phyloP scores from a whole-genome alignment of 768 basidiomycete genomes.

The Naganishia kalamii region DNA sequence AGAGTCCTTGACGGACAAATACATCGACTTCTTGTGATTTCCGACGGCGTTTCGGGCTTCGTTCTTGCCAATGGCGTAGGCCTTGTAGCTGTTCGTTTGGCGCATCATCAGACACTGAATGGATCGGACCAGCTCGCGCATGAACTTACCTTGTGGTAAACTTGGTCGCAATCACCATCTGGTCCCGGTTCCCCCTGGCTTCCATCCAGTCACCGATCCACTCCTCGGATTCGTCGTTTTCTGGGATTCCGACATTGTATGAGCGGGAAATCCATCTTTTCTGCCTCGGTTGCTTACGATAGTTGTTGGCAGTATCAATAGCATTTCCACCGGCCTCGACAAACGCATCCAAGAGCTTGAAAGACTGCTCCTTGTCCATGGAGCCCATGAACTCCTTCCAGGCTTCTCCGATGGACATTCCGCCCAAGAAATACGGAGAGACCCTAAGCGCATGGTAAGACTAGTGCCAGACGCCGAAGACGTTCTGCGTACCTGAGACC shows the following conservation, averaged over 20 bases:
- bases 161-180: slow-evolving; percentile 53
- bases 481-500: neutral
- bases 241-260: neutral
- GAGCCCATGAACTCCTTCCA: slow-evolving; percentile 43
- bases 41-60: slow-evolving; percentile 48
- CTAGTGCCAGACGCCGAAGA: neutral
- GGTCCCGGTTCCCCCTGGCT: slow-evolving; percentile 49
- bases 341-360: slow-evolving; percentile 51
- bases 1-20: slow-evolving; percentile 48
- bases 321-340: slow-evolving; percentile 53
- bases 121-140: neutral
- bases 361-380: slow-evolving; percentile 50
- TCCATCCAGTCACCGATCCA: slow-evolving; percentile 56
- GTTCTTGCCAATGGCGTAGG: slow-evolving; percentile 21
- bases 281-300: slow-evolving; percentile 21
- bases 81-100: slow-evolving; percentile 7
- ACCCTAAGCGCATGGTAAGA: neutral
- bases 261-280: neutral
- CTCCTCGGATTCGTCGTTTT: slow-evolving; percentile 54
- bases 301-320: slow-evolving; percentile 48
- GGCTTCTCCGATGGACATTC: slow-evolving; percentile 19
- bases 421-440: slow-evolving; percentile 10
- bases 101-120: neutral
- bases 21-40: slow-evolving; percentile 52
- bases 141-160: slow-evolving; percentile 19